Percentiles rank a stretch among this genome's conserved stretches.
Evolutionary conservation across 2,329 filamentous ascomycete species (phyloP).

Genomic region (Plenodomus biglobosus): DNA sequence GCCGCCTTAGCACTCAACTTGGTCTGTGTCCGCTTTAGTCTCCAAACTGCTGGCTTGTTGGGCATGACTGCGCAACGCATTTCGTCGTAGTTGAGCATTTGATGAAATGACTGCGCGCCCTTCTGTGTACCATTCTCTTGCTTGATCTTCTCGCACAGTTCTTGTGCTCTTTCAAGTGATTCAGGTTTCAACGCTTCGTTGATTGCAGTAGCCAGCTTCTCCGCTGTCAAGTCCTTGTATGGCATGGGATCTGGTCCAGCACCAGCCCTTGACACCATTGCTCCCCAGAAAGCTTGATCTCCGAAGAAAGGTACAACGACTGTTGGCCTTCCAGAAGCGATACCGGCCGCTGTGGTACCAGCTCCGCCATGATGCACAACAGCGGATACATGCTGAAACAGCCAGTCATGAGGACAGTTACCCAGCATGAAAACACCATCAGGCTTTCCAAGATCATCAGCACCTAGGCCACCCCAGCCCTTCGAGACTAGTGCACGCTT

Average conservation of each 20-base stretch:
- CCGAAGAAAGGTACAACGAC: conserved; percentile 78
- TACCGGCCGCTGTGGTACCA: conserved; percentile 85
- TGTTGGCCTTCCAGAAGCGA: conserved; percentile 76
- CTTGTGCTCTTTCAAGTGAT: conserved; percentile 40
- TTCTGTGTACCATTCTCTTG: conserved; percentile 42
- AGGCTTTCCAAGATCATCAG: conserved; percentile 63
- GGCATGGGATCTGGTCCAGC: conserved; percentile 45
- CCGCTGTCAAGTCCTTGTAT: conserved; percentile 45
- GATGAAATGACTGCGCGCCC: conserved; percentile 44
- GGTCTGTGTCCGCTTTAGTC: conserved; percentile 42
- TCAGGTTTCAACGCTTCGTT: conserved; percentile 43
- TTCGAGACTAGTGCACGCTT: conserved; percentile 82
- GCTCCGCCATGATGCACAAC: conserved; percentile 89
- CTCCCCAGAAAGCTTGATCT: conserved; percentile 47
- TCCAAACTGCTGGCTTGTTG: conserved; percentile 42
- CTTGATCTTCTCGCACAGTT: conserved; percentile 43
- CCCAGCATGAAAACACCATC: conserved; percentile 80
- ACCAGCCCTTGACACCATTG: conserved; percentile 46
- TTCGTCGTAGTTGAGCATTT: conserved; percentile 43
- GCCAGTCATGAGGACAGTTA: conserved; percentile 85
- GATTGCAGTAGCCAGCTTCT: conserved; percentile 44
- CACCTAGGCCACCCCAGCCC: conserved; percentile 84
- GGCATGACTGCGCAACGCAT: conserved; percentile 40
- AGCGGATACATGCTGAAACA: conserved; percentile 77
- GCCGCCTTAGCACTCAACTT: conserved; percentile 43